Evolutionary conservation across 495 filamentous ascomycete genomes (phyloP), one percentile per base, ranked within the genome.

Genomic region (Podospora sp.): DNA sequence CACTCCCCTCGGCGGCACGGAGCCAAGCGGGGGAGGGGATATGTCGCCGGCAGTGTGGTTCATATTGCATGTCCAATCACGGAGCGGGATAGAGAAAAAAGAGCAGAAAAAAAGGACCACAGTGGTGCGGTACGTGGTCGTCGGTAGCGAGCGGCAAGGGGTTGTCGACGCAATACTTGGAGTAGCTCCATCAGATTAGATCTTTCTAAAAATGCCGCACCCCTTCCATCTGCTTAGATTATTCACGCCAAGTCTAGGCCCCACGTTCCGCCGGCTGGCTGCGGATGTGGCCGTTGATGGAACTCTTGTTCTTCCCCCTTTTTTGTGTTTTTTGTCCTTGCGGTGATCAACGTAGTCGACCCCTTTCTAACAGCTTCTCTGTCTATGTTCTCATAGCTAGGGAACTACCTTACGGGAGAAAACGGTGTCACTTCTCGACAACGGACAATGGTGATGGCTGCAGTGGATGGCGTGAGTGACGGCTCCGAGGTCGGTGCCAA

Each of bases 211-310:
- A 76, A 76, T 76, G 69, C 72, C 74, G 61, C 74, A 76, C 49
- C 40, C 26, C 46, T 36, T 36, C 67, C 76, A 81, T 81, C 79
- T 76, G 78, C 80, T 80, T 78, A 81, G 74, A 80, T 78, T 75
- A 75, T 62, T 69, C 68, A 75, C 73, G 71, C 68, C 67, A 72
- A 74, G 74, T 12, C 21, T 49, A 9, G 16, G 21, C 51, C 59
- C 62, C 64, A 64, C 49, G 46, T 58, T 16, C n/a, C 40, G n/a
- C 26, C 21, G 29, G 29, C 59, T 61, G 40, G 11, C 40, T 46
- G 9, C 22, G 59, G 59, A 21, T 7, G 21, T 16, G 29, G 20
- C 36, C 33, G 35, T 46, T 24, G 22, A 24, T 26, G 35, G 11
- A 40, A 49, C 12, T 51, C 22, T 61, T 24, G 52, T 11, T 55